Evolutionary conservation across 768 basidiomycete genomes (phyloP).

Genomic region (Hygrophorus russula): DNA sequence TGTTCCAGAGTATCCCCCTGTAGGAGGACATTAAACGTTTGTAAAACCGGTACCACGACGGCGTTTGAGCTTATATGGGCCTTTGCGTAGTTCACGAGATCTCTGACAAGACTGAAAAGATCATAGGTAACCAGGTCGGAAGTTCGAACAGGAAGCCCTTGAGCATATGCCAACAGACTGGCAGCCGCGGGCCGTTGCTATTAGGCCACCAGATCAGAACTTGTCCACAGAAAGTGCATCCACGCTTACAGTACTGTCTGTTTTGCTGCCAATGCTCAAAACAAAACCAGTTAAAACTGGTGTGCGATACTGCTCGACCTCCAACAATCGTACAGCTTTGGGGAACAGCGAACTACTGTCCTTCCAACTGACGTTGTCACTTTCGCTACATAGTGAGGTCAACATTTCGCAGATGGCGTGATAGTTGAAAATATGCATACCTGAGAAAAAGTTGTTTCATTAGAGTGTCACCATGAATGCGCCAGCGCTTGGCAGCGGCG

Average conservation of each 20-base stretch:
- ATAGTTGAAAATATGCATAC: slow-evolving; percentile 21
- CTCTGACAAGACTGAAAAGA: slow-evolving; percentile 39
- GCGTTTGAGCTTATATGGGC: slow-evolving; percentile 50
- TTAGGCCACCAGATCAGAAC: slow-evolving; percentile 8
- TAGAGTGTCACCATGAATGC: slow-evolving; percentile 32
- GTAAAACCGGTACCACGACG: slow-evolving; percentile 73
- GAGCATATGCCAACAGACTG: slow-evolving; percentile 49
- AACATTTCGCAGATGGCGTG: slow-evolving; percentile 5
- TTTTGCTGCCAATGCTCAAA: slow-evolving; percentile 73
- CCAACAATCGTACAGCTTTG: slow-evolving; percentile 52
- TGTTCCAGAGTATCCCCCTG: slow-evolving; percentile 51
- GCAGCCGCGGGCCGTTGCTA: slow-evolving; percentile 61
- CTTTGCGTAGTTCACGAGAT: slow-evolving; percentile 46
- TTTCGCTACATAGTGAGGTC: slow-evolving; percentile 17
- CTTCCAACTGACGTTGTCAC: slow-evolving; percentile 44
- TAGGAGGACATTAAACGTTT: slow-evolving; percentile 63
- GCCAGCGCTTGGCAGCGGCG: slow-evolving; percentile 34
- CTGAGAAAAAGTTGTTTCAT: slow-evolving; percentile 42
- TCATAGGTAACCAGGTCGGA: slow-evolving; percentile 25
- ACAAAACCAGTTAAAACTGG: slow-evolving; percentile 61
- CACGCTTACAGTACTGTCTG: slow-evolving; percentile 67
- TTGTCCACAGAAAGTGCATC: slow-evolving; percentile 2
- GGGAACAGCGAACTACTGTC: slow-evolving; percentile 71
- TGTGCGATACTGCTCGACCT: slow-evolving; percentile 49
- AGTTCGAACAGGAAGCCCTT: slow-evolving; percentile 33